phyloP scores from a whole-genome alignment of 2,329 filamentous ascomycete genomes.

The Fusarium newnesense region DNA sequence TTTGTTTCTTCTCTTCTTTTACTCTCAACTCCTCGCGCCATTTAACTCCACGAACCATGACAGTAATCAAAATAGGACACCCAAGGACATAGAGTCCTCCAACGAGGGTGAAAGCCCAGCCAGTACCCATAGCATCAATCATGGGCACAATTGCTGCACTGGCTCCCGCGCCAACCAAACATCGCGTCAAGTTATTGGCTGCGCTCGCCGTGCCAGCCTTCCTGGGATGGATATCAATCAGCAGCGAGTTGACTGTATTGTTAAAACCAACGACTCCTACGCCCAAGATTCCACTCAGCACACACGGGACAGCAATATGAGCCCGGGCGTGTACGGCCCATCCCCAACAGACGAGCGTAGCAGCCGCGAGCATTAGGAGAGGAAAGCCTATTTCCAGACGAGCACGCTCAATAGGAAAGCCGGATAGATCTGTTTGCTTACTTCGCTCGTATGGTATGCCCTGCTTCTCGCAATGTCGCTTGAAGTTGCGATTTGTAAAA shows the following conservation, averaged over 20 bases:
- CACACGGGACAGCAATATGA: conserved; percentile 57
- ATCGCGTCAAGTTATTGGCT: conserved; percentile 66
- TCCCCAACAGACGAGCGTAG: conserved; percentile 61
- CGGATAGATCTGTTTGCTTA: conserved; percentile 59
- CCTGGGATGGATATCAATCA: conserved; percentile 66
- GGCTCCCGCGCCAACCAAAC: conserved; percentile 63
- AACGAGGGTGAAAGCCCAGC: conserved; percentile 63
- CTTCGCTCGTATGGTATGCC: conserved; percentile 64
- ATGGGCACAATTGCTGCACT: conserved; percentile 64
- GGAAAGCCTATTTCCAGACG: conserved; percentile 62
- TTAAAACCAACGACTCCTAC: conserved; percentile 64
- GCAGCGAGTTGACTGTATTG: conserved; percentile 62
- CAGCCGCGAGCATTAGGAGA: conserved; percentile 60
- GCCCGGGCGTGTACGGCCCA: conserved; percentile 59
- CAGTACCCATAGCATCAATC: conserved; percentile 60
- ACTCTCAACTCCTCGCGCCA: conserved; percentile 54
- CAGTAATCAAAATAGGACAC: conserved; percentile 52
- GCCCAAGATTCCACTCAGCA: conserved; percentile 59
- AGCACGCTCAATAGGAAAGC: conserved; percentile 63
- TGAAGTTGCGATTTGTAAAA: conserved; percentile 74
- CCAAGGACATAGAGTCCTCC: conserved; percentile 55
- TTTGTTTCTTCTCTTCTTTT: conserved; percentile 40
- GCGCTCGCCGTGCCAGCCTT: conserved; percentile 65
- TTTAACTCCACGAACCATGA: conserved; percentile 55
- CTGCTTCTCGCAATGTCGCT: conserved; percentile 64